These are phyloP conservation scores for Phaeosphaeria sp. DNA, from an alignment of 2,329 filamentous ascomycete species.

Conservation along the genomic window DNA sequence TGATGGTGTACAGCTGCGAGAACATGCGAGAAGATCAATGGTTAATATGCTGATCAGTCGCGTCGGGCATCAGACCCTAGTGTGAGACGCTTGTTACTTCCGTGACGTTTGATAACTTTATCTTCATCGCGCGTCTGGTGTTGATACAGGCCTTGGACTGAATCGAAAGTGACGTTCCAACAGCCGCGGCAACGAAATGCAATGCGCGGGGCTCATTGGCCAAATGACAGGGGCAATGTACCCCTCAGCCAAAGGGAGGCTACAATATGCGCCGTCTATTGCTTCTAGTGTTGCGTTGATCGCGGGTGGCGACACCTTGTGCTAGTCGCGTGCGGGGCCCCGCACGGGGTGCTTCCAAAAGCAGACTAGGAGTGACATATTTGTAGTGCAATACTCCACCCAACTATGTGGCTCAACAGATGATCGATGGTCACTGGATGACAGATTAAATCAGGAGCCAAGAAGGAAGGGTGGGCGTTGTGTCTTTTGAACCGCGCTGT, in stretches of 20 bases:
- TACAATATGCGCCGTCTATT: not conserved
- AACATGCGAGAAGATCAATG: not conserved
- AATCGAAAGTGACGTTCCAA: conserved; percentile 3
- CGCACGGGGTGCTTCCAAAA: not conserved
- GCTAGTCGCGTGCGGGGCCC: not conserved
- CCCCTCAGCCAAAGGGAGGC: not conserved
- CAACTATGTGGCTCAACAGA: not conserved
- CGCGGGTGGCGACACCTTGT: not conserved
- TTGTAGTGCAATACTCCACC: not conserved
- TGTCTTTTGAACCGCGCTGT: not conserved
- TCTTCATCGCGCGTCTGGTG: not conserved
- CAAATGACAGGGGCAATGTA: not conserved
- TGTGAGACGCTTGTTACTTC: not conserved
- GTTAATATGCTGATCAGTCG: not conserved
- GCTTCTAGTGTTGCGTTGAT: not conserved
- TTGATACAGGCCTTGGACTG: not conserved
- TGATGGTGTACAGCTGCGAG: conserved; percentile 1
- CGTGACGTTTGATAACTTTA: not conserved
- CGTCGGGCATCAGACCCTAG: not conserved
- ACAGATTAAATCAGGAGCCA: not conserved
- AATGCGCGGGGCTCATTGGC: conserved; percentile 5
- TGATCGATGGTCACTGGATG: not conserved
- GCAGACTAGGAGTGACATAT: not conserved
- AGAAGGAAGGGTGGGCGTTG: not conserved
- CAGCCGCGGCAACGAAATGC: conserved; percentile 16